Conservation (phyloP, 2,329 filamentous ascomycete species). For the Ramularia collo-cygni region DNA sequence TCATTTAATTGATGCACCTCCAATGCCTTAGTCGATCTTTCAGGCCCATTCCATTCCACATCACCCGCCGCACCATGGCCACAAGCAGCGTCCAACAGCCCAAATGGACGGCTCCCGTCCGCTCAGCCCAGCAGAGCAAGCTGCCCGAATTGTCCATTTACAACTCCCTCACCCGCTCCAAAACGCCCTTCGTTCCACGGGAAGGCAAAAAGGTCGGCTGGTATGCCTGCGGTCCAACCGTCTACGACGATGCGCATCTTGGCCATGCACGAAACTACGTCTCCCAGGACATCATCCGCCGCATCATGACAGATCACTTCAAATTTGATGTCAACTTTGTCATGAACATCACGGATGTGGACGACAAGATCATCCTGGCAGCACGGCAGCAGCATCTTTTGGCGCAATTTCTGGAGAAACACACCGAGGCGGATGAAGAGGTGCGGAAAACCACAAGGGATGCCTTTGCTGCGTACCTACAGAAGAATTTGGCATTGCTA, state of each 20-base stretch:
- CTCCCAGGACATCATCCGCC: conserved; percentile 77
- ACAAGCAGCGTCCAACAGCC: conserved; percentile 13
- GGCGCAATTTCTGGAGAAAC: conserved; percentile 54
- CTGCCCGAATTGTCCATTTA: conserved; percentile 62
- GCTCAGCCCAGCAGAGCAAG: conserved; percentile 21
- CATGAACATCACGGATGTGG: conserved; percentile 86
- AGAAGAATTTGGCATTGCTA: conserved; percentile 60
- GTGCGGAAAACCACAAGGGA: conserved; percentile 44
- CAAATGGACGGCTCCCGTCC: conserved; percentile 30
- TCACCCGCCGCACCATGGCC: conserved; percentile 7
- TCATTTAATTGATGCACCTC: too few species aligned
- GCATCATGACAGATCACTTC: conserved; percentile 78
- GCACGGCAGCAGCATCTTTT: conserved; percentile 75
- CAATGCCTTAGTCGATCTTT: too few species aligned
- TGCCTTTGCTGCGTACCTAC: conserved; percentile 52
- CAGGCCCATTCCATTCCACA: too few species aligned
- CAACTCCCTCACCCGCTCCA: conserved; percentile 70
- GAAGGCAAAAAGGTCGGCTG: conserved; percentile 67
- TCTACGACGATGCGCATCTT: conserved; percentile 72
- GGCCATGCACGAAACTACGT: conserved; percentile 88
- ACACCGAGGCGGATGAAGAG: conserved; percentile 38
- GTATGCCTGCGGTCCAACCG: conserved; percentile 84
- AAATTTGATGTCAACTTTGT: conserved; percentile 77
- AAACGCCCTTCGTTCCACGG: conserved; percentile 67
- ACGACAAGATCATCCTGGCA: conserved; percentile 56